These are phyloP conservation scores for Trametopsis cervina DNA, from an alignment of 768 basidiomycete genomes.

Conservation along the genomic window DNA sequence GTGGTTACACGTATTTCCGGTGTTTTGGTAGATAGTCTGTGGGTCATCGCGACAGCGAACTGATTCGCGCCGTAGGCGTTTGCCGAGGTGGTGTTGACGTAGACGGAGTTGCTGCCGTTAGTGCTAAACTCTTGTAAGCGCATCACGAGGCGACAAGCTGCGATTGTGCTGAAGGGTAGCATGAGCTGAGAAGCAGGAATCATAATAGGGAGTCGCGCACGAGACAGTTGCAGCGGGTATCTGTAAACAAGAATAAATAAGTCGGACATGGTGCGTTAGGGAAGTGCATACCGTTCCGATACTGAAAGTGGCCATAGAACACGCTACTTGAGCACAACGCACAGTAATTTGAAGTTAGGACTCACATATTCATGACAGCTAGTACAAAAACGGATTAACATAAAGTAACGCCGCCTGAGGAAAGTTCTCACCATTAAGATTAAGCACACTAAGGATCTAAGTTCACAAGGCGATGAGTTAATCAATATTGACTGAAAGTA, in stretches of 20 bases:
- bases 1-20: constrained; percentile 52
- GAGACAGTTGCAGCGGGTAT: constrained; percentile 62
- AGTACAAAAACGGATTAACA: too few relatives aligned
- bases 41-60: neutral
- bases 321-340: too few relatives aligned
- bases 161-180: constrained; percentile 32
- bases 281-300: constrained; percentile 38
- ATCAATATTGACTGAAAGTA: neutral
- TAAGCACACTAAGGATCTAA: constrained; percentile 53
- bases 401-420: too few relatives aligned
- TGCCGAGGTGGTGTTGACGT: constrained; percentile 17
- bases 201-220: constrained; percentile 27
- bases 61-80: neutral
- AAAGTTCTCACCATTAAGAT: constrained; percentile 48
- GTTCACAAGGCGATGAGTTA: neutral
- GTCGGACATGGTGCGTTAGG: too few relatives aligned
- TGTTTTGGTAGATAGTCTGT: too few relatives aligned
- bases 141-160: constrained; percentile 64
- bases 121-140: constrained; percentile 49
- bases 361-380: constrained; percentile 63
- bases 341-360: constrained; percentile 11
- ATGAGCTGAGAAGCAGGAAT: too few relatives aligned
- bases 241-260: constrained; percentile 29
- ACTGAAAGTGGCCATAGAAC: constrained; percentile 30
- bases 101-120: too few relatives aligned